phyloP scores from a whole-genome alignment of 768 basidiomycete species.

The Fistulinella prunicolor region DNA sequence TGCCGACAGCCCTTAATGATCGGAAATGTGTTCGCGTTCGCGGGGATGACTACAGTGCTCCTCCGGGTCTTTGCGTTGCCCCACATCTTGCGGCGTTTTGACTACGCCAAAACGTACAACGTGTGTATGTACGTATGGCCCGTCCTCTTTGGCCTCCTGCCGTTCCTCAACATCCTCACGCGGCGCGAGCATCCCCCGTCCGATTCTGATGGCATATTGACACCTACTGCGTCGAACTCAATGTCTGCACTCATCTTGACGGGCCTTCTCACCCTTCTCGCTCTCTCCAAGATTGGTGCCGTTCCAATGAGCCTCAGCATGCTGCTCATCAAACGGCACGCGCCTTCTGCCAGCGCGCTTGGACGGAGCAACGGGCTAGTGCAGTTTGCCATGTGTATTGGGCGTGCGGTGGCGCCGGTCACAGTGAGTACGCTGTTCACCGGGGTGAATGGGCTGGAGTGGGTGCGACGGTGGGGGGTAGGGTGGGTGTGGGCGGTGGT shows the following conservation, averaged over 20 bases:
- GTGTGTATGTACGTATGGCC: slow-evolving; percentile 54
- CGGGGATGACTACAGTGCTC: slow-evolving; percentile 45
- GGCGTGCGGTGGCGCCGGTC: slow-evolving; percentile 52
- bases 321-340: slow-evolving; percentile 54
- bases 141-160: slow-evolving; percentile 45
- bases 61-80: slow-evolving; percentile 55
- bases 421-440: slow-evolving; percentile 40
- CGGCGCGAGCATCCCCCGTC: slow-evolving; percentile 13
- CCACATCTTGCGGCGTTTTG: slow-evolving; percentile 45
- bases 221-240: slow-evolving; percentile 10
- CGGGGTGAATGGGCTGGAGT: slow-evolving; percentile 4
- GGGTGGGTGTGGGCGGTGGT: slow-evolving; percentile 10
- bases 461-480: slow-evolving; percentile 3
- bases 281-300: slow-evolving; percentile 28
- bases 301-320: slow-evolving; percentile 47
- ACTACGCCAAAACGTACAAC: slow-evolving; percentile 48
- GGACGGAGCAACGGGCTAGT: slow-evolving; percentile 63
- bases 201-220: slow-evolving; percentile 1
- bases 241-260: slow-evolving; percentile 42
- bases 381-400: slow-evolving; percentile 53
- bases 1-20: slow-evolving; percentile 48
- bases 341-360: slow-evolving; percentile 39
- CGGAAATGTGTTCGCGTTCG: slow-evolving; percentile 52
- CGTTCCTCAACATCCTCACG: slow-evolving; percentile 49
- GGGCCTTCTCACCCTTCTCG: slow-evolving; percentile 42